phyloP scores from a whole-genome alignment of 441 rosid species.

The Populus tomentosa region DNA sequence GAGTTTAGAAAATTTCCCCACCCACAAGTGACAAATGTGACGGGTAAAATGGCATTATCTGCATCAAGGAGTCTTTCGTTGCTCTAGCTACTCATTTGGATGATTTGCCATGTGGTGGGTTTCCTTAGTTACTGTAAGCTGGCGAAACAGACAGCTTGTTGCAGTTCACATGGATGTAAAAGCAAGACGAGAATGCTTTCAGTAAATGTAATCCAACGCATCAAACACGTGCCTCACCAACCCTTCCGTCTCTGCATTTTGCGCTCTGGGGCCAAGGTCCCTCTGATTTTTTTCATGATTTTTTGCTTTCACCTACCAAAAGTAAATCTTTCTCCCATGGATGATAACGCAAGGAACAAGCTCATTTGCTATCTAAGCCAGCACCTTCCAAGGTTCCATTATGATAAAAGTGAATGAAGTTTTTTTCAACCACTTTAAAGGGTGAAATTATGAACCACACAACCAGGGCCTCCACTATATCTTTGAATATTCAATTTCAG shows the following conservation, averaged over 20 bases:
- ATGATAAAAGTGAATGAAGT: background rate
- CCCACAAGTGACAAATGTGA: conserved; percentile 3
- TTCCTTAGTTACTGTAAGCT: background rate
- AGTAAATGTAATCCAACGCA: background rate
- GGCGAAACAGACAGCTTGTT: conserved; percentile 10
- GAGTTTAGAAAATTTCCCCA: background rate
- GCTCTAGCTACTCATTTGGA: conserved; percentile 15
- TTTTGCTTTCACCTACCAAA: background rate
- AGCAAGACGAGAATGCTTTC: conserved; percentile 8
- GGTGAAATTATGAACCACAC: background rate
- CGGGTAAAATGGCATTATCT: conserved; percentile 1
- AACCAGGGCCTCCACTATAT: background rate
- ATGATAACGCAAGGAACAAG: background rate
- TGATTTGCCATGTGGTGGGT: too few species aligned
- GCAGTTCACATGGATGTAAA: background rate
- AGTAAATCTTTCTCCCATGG: too few species aligned
- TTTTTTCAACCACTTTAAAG: background rate
- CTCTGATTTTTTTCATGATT: too few species aligned
- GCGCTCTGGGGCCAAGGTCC: background rate
- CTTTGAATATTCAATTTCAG: background rate
- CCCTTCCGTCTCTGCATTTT: background rate
- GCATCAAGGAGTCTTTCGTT: background rate
- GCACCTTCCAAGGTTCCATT: background rate
- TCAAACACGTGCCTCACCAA: conserved; percentile 27
- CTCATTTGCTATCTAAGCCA: background rate